phyloP scores from a whole-genome alignment of 345 rosid species.

The Passiflora organensis region DNA sequence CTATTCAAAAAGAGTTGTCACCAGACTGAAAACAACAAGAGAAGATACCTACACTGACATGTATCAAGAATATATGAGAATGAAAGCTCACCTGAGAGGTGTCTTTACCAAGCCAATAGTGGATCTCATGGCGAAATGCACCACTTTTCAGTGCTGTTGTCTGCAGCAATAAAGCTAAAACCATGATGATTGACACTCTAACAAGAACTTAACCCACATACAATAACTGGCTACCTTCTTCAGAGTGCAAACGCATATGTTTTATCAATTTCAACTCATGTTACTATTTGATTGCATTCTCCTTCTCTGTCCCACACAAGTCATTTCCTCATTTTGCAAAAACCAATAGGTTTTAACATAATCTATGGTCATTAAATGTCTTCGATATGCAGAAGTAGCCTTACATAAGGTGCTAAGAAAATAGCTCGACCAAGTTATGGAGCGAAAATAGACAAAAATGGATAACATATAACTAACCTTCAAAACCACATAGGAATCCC shows the following conservation, averaged over 20 bases:
- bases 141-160: slow-evolving; percentile 70
- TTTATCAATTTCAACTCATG: too few relatives aligned
- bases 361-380: too few relatives aligned
- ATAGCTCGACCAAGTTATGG: not conserved
- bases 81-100: slow-evolving; percentile 56
- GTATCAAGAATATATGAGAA: not conserved
- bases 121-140: slow-evolving; percentile 74
- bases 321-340: not conserved
- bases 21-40: slow-evolving; percentile 10
- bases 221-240: too few relatives aligned
- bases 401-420: too few relatives aligned
- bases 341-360: too few relatives aligned
- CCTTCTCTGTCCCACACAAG: not conserved
- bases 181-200: too few relatives aligned
- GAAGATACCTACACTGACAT: not conserved
- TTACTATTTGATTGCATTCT: too few relatives aligned
- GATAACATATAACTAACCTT: slow-evolving; percentile 42
- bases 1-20: slow-evolving; percentile 39
- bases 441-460: slow-evolving; percentile 2
- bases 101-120: slow-evolving; percentile 94
- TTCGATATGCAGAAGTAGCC: too few relatives aligned
- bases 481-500: slow-evolving; percentile 90
- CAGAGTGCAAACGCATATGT: too few relatives aligned
- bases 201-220: too few relatives aligned
- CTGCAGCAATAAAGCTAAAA: slow-evolving; percentile 30